Evolutionary conservation across 73 alveolate genomes (phyloP), one percentile per base, ranked within the genome.

Genomic region (Paramecium biaurelia): DNA sequence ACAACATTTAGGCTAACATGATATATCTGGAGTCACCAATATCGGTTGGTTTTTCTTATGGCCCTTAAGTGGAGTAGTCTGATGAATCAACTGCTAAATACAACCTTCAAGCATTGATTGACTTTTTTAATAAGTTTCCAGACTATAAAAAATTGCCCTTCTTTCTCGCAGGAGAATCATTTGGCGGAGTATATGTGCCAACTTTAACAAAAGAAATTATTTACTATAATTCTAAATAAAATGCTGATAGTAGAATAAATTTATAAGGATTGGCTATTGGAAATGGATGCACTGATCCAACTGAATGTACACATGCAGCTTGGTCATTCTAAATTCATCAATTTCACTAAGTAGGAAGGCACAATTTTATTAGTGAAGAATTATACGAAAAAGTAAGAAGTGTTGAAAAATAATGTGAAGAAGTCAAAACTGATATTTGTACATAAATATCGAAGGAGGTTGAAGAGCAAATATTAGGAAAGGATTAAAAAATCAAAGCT

Each of bases 1-100:
- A 28, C 34, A 96, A 96, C 92, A 85, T 84, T 49, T 86, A 96
- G 37, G 98, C 98, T 74, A 98, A 96, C 82, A 89, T 98, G 84
- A 95, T 98, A 12, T 98, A 95, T 90, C 92, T 98, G 23, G 99
- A 98, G 79, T 93, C 96, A 72, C 99, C 99, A 9, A 99, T 99
- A 5, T 99, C 99, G 9, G 99, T 98, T 7, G 99, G 99, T 23
- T 67, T 67, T 67, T 95, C 99, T 3, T 68, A 24, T 5, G 96
- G 96, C 24, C 87, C 95, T 12, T 45, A 53, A 5, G 89, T 43
- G 4, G 94, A 82, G 5, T 92, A 92, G 43, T n/a, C 49, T 37
- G 93, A 96, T 82, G 97, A 95, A 28, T 20, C 74, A 92, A 87
- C 93, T 41, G 95, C 97, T 30, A 93, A 93, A 72, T 96, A 95